A percentile compares a stretch with the other conserved stretches of the same genome.
Conservation (phyloP, 2,329 filamentous ascomycete species). For the Trichoderma oligosporum region DNA sequence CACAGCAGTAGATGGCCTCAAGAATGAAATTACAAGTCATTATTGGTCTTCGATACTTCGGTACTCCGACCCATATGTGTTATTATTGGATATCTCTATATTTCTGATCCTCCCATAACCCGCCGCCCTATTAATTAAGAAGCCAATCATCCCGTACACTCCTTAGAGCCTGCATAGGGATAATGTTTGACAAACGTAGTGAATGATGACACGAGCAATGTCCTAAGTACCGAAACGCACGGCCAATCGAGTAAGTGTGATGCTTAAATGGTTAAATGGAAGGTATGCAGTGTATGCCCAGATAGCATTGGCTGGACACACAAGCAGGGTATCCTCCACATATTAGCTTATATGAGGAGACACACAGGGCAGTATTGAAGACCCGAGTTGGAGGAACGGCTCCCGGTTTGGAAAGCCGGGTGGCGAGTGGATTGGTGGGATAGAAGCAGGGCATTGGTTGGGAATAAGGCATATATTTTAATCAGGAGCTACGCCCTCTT, state of each 20-base stretch:
- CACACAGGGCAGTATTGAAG: slow-evolving; percentile 6
- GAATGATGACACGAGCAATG: slow-evolving; percentile 16
- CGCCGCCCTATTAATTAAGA: background rate
- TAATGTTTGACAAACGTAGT: slow-evolving; percentile 26
- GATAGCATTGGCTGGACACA: background rate
- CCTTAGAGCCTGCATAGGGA: slow-evolving; percentile 5
- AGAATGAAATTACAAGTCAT: background rate
- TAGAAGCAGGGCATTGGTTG: background rate
- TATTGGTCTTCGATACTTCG: background rate
- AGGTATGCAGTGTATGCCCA: background rate
- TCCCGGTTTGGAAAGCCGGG: background rate
- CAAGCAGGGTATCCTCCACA: slow-evolving; percentile 9
- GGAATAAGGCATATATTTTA: background rate
- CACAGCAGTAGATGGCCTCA: background rate
- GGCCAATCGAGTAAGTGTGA: background rate
- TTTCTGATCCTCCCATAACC: background rate
- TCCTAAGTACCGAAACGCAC: background rate
- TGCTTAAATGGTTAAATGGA: slow-evolving; percentile 10
- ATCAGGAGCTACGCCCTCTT: background rate
- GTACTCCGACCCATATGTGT: too few relatives aligned
- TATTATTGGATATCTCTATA: background rate
- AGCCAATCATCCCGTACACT: background rate
- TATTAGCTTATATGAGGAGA: background rate
- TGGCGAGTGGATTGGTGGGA: background rate
- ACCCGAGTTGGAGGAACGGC: background rate